Evolutionary conservation across 169 alveolate species (phyloP), one percentile per base, ranked within the genome.

Genomic region (Plasmodium inui): DNA sequence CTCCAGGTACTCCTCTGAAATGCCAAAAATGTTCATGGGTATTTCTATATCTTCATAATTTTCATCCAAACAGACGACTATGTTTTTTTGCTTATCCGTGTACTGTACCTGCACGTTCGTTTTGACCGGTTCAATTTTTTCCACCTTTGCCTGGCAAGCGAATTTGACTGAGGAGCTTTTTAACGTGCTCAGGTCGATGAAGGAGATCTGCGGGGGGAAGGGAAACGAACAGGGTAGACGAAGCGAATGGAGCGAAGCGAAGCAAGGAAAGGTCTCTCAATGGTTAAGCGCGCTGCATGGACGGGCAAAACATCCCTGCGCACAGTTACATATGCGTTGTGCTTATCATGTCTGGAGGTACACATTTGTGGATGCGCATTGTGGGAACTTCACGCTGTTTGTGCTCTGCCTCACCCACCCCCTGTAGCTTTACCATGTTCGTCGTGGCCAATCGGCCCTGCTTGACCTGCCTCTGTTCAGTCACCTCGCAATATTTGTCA

Each of bases 401-500:
- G 53, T 0, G 17, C 14, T 44, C 7, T 46, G 57, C 57, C 57
- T n/a, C 44, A 37, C 0, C 44, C 44, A n/a, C 5, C 3, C 57
- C 0, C n/a, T 46, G n/a, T 46, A 2, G 28, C 34, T 26, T 86
- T 39, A 86, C 93, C 93, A 86, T 86, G 50, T 86, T 86, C 41
- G 93, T 86, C 5, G 93, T 86, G 10, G 93, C 93, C 8, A 86
- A 53, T 76, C 93, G 39, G 3, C 93, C 93, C 39, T 86, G 93
- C 30, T 86, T 86, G 41, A 86, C 81, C 81, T 86, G 93, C 86
- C 93, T 86, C 55, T 86, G 93, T 37, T 86, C 93, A 1, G 93
- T 86, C 67, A 86, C 93, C 44, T 86, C 93, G 41, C 93, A 86
- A 78, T 86, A 86, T n/a, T 86, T 86, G 53, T 86, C 93, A 44